phyloP scores from a whole-genome alignment of 345 rosid genomes.

The Mercurialis annua region DNA sequence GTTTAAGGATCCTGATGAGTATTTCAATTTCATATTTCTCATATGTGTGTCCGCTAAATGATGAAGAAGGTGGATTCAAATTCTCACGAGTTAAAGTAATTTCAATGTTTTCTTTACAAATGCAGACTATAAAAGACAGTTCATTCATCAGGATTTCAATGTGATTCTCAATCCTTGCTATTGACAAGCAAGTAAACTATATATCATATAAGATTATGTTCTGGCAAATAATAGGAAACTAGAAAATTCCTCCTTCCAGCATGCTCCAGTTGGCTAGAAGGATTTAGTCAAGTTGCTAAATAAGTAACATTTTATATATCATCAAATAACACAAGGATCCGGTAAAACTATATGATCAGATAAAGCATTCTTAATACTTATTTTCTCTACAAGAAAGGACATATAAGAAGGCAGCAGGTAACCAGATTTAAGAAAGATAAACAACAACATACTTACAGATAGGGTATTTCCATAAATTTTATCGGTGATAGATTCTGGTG shows the following conservation, averaged over 20 bases:
- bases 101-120: background rate
- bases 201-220: background rate
- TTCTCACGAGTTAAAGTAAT: background rate
- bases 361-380: background rate
- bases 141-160: background rate
- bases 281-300: background rate
- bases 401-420: background rate
- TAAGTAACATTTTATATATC: background rate
- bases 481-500: conserved; percentile 89
- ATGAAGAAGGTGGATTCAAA: background rate
- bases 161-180: background rate
- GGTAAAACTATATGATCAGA: background rate
- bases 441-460: conserved; percentile 58
- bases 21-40: background rate
- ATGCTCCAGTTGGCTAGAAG: too few relatives aligned
- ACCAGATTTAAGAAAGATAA: conserved; percentile 1
- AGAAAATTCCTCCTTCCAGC: too few relatives aligned
- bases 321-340: background rate
- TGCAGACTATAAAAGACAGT: background rate
- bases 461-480: conserved; percentile 95
- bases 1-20: background rate
- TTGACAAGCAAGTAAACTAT: background rate
- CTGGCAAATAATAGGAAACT: too few relatives aligned
- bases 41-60: background rate
- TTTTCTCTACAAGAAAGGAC: background rate